phyloP scores from a whole-genome alignment of 805 yeast species.

The Kuraishia hungarica region DNA sequence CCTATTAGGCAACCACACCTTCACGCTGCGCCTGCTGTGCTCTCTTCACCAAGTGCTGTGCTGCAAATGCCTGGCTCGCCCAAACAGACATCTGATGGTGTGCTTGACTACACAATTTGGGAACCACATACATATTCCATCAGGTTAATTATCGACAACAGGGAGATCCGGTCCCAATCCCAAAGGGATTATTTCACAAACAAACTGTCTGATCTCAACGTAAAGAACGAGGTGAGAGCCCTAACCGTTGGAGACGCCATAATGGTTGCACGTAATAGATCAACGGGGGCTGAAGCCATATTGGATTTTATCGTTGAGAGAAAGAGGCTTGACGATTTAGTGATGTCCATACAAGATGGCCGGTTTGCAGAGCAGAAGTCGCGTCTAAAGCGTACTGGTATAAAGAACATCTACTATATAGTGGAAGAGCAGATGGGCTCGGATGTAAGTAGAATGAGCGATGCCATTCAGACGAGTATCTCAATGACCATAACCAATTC shows the following conservation, averaged over 20 bases:
- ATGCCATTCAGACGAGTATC: conserved; percentile 69
- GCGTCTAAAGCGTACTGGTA: conserved; percentile 61
- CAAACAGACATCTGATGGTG: not conserved
- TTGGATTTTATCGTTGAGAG: conserved; percentile 84
- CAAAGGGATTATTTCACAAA: conserved; percentile 66
- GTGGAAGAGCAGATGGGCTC: conserved; percentile 63
- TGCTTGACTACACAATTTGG: conserved; percentile 46
- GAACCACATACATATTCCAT: conserved; percentile 48
- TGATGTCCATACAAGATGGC: conserved; percentile 77
- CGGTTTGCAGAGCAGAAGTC: conserved; percentile 82
- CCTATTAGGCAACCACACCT: not conserved
- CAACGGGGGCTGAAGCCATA: conserved; percentile 53
- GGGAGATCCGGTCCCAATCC: conserved; percentile 64
- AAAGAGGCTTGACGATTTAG: conserved; percentile 82
- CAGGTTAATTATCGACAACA: conserved; percentile 60
- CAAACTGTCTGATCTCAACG: conserved; percentile 39
- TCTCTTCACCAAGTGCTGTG: not conserved
- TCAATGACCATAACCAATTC: conserved; percentile 60
- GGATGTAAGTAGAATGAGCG: conserved; percentile 41
- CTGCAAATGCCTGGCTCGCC: not conserved
- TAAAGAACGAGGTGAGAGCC: conserved; percentile 43
- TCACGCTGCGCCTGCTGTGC: not conserved
- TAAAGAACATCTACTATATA: conserved; percentile 61
- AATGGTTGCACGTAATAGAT: conserved; percentile 75
- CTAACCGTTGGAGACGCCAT: conserved; percentile 80